A percentile compares a stretch with the other conserved stretches of the same genome.
Evolutionary conservation across 257 asterid genomes (phyloP).

Genomic region (Solanum tacnaense): DNA sequence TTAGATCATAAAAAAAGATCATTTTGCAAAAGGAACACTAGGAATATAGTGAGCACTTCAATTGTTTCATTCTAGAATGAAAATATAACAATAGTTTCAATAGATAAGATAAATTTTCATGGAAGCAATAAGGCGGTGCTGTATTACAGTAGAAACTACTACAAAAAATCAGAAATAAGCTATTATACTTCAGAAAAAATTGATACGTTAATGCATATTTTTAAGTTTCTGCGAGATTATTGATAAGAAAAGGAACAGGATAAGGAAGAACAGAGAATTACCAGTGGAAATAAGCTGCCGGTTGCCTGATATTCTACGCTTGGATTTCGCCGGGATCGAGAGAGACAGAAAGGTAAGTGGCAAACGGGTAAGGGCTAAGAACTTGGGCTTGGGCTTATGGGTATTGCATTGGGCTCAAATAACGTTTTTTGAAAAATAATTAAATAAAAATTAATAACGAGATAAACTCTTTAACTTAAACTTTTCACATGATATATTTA

Average conservation of each 20-base stretch:
- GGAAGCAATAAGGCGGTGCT: not conserved
- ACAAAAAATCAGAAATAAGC: not conserved
- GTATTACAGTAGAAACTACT: not conserved
- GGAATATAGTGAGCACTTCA: not conserved
- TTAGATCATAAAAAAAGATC: not conserved
- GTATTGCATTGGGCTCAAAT: not conserved
- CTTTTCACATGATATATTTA: no score
- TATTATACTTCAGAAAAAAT: not conserved
- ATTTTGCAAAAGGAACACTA: not conserved
- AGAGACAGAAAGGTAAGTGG: not conserved
- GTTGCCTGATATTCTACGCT: constrained; percentile 22
- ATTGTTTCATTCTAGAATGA: not conserved
- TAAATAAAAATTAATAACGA: not conserved
- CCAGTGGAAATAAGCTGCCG: constrained; percentile 32
- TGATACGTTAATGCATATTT: not conserved
- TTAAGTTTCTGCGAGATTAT: not conserved
- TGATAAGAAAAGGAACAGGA: not conserved
- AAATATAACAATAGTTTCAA: not conserved
- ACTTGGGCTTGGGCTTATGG: not conserved
- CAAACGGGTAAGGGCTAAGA: not conserved
- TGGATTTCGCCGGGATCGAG: not conserved
- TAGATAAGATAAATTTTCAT: not conserved
- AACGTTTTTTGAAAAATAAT: no score
- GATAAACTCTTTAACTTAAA: not conserved
- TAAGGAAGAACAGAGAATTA: not conserved